Conservation (phyloP, 2,329 filamentous ascomycete genomes). For the Colletotrichum sp. region DNA sequence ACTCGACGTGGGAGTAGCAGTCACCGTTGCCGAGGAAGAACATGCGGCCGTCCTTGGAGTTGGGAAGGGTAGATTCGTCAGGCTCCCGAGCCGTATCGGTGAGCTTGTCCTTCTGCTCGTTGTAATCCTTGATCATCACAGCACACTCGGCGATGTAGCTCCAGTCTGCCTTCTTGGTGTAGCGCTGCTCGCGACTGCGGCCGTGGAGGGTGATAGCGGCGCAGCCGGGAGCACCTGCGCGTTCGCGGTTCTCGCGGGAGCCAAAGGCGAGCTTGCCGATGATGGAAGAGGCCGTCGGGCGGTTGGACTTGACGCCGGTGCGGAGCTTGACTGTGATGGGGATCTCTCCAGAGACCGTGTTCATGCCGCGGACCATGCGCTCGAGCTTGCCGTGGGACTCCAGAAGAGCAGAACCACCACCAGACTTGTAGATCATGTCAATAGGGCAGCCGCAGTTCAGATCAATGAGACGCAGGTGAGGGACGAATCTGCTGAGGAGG, state of each 20-base stretch:
- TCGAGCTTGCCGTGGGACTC: slow-evolving; percentile 88
- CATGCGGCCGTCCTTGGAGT: slow-evolving; percentile 69
- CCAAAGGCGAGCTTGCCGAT: slow-evolving; percentile 86
- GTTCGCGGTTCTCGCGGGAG: slow-evolving; percentile 71
- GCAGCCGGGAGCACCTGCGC: slow-evolving; percentile 79
- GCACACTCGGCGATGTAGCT: slow-evolving; percentile 91
- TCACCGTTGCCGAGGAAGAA: slow-evolving; percentile 98
- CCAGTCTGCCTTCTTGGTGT: slow-evolving; percentile 94
- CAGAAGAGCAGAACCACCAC: slow-evolving; percentile 90
- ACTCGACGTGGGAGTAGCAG: slow-evolving; percentile 91
- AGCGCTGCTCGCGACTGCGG: slow-evolving; percentile 90
- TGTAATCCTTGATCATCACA: slow-evolving; percentile 81
- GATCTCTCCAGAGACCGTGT: slow-evolving; percentile 85
- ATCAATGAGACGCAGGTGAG: slow-evolving; percentile 88
- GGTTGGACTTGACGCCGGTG: slow-evolving; percentile 83
- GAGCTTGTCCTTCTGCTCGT: slow-evolving; percentile 67
- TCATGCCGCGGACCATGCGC: slow-evolving; percentile 96
- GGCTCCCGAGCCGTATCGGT: slow-evolving; percentile 81
- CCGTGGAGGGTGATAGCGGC: slow-evolving; percentile 97
- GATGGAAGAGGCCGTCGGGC: slow-evolving; percentile 80
- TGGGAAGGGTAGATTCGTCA: slow-evolving; percentile 75
- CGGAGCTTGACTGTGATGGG: slow-evolving; percentile 96
- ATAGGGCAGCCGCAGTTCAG: slow-evolving; percentile 98
- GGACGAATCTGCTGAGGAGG: slow-evolving; percentile 75
- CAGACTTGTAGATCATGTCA: slow-evolving; percentile 87